Percentiles rank a stretch among this genome's conserved stretches.
Evolutionary conservation across 805 yeast species (phyloP).

Genomic region (Ogataea pignaliae): DNA sequence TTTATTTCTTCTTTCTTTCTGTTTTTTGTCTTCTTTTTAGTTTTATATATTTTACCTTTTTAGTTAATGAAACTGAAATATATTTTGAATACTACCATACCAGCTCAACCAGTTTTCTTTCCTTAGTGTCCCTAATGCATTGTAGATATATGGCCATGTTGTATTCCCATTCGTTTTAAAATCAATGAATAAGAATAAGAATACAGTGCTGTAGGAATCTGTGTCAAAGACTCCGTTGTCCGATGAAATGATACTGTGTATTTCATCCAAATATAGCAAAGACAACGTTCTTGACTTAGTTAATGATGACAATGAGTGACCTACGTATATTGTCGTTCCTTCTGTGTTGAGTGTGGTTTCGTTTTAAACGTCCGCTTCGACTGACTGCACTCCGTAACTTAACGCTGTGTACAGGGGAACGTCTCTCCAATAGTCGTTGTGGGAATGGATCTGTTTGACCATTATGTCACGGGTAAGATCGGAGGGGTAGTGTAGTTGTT

Average conservation of each 20-base stretch:
- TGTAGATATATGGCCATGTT: slow-evolving; percentile 43
- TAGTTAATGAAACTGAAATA: no score
- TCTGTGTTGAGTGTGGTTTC: slow-evolving; percentile 23
- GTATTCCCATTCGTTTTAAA: slow-evolving; percentile 49
- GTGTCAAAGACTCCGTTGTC: slow-evolving; percentile 36
- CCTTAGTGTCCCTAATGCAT: slow-evolving; percentile 41
- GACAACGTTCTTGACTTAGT: slow-evolving; percentile 40
- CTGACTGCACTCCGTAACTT: slow-evolving; percentile 39
- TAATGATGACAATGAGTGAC: slow-evolving; percentile 50
- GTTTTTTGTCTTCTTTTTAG: no score
- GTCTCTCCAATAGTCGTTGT: slow-evolving; percentile 51
- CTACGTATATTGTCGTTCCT: slow-evolving; percentile 41
- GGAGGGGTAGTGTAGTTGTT: slow-evolving; percentile 19
- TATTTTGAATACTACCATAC: no score
- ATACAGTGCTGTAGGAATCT: slow-evolving; percentile 45
- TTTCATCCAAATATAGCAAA: slow-evolving; percentile 46
- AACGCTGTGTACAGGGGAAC: slow-evolving; percentile 44
- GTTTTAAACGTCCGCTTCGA: slow-evolving; percentile 46
- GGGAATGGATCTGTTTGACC: slow-evolving; percentile 43
- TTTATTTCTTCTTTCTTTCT: no score
- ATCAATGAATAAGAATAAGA: slow-evolving; percentile 61
- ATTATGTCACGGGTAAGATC: slow-evolving; percentile 33
- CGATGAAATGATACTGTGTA: slow-evolving; percentile 39
- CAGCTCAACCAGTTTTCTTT: slow-evolving; percentile 45
- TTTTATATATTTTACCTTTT: no score